Evolutionary conservation across 2,329 filamentous ascomycete species (phyloP), one percentile per base, ranked within the genome.

Genomic region (Diaporthe sp.): DNA sequence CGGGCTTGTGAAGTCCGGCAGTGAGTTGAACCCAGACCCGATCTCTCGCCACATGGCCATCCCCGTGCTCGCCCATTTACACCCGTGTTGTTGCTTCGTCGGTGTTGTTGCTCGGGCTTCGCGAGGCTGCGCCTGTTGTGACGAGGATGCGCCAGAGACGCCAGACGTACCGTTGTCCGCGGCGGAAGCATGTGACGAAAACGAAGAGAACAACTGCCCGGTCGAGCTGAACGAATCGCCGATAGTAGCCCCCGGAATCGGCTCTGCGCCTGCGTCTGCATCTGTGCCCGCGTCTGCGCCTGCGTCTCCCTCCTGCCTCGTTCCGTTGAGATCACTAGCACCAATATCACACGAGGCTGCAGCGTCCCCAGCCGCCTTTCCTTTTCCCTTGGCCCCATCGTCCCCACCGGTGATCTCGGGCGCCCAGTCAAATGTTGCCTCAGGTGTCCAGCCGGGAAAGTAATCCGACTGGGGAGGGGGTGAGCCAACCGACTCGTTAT

Each of bases 1-100:
- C 27, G 59, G 59, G 30, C 42, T 61, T 12, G 47, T 59, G 37
- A 75, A 75, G 17, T 74, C 72, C 4, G 72, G 74, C 25, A 75
- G 17, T 0, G 25, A 47, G n/a, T 75, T 69, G 15, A 71, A 75
- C 2, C 74, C 74, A 25, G 63, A 35, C 1, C 30, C n/a, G n/a
- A 70, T 76, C n/a, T 27, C 44, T 15, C 32, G 17, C 42, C 73
- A 70, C 56, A 73, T 74, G 4, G 68, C 70, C 9, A 47, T 50
- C 7, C 68, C 42, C 53, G 61, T 22, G 39, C 15, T 32, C 15
- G 56, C 70, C 73, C 75, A 76, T 3, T n/a, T 27, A 4, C 53
- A 66, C 4, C 7, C 37, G 12, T 44, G 8, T 19, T n/a, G 19
- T 30, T 42, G 44, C 17, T 5, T 51, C 30, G 30, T 51, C 15